Base-by-base conservation (phyloP, 345 rosid species). In the Acer campestre region DNA sequence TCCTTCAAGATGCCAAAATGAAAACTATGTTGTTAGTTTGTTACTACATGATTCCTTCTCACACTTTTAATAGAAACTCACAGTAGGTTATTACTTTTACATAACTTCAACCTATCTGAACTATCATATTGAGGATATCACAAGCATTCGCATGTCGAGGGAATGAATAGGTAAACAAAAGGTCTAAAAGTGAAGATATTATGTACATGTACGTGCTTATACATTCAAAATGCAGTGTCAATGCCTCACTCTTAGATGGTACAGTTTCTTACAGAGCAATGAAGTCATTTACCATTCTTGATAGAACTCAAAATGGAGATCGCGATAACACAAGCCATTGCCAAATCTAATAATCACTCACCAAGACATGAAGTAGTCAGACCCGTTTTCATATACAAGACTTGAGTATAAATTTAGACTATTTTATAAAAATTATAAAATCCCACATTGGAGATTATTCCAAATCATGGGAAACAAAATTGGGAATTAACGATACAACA, bases 1-100 rank as follows among this genome's bases (percentile, higher is more conserved):
- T 79, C 77, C 5, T 8, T 49, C 14, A 73, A 76, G 67, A 38
- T 73, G 53, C 68, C 66, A 61, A 79, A 69, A 14, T 74, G 23
- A 61, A 44, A 2, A 56, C 29, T 29, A 25, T 58, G 51, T 0
- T 31, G 5, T 31, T 3, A 31, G 35, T 31, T 71, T 13, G 55
- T 31, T 51, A 18, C 61, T 18, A 6, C 62, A 17, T 51, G 13
- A 44, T 56, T 53, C 20, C 63, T 18, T 25, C 42, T 35, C 31
- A 6, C 51, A 18, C 31, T 31, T 31, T 17, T 11, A 73, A 22
- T 12, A 16, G 23, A 44, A 61, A 73, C 65, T 58, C 10, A 20
- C 11, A 38, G 17, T 71, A 56, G 29, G 42, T 59, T 35, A 20
- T 14, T 70, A 70, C 4, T 31, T 31, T 31, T 31, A 31, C 35